Base-by-base conservation (phyloP, 129 eudicot species). In the Glebionis coronaria region DNA sequence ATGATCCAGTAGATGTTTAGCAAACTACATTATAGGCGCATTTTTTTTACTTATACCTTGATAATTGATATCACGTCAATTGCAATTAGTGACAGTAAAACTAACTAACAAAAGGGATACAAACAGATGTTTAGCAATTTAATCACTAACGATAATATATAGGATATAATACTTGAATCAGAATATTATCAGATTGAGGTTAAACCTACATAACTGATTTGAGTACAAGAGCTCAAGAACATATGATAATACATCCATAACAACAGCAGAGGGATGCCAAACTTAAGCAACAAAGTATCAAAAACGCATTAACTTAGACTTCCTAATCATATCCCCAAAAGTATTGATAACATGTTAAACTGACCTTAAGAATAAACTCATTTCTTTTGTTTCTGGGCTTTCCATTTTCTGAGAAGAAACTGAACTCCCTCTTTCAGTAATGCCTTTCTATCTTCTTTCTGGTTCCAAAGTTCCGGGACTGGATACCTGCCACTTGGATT, bases 401-500 rank as follows among this genome's bases (percentile, higher is more conserved):
- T 62, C 79, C 82, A 77, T 40, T 51, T 62, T 15, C 59, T 69
- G 8, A 73, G 55, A 13, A 77, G 35, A 68, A 10, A 75, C 3
- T 71, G 75, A 10, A 68, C 73, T 16, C 78, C 69, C 67, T 82
- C 87, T 46, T 44, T 45, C 45, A 82, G 55, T 4, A 45, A 59
- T 2, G 87, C 87, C 51, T 72, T 63, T 21, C 83, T 61, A 0
- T 67, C 67, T 15, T 62, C 79, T n/a, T 73, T 73, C 16, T 19
- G 35, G 73, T 82, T 75, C 87, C 87, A 82, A 11, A 82, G 80
- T 72, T 79, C 81, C 0, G 74, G 19, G 44, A 82, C 19, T 0
- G 80, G 81, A 72, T 82, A 82, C 38, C 87, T 71, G 55, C 83
- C 87, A 59, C 83, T 79, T 20, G 83, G 83, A 47, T 82, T 82